A percentile compares a stretch with the other conserved stretches of the same genome.
Evolutionary conservation across 129 eudicot genomes (phyloP).

Genomic region (Rutidosis leptorrhynchoides): DNA sequence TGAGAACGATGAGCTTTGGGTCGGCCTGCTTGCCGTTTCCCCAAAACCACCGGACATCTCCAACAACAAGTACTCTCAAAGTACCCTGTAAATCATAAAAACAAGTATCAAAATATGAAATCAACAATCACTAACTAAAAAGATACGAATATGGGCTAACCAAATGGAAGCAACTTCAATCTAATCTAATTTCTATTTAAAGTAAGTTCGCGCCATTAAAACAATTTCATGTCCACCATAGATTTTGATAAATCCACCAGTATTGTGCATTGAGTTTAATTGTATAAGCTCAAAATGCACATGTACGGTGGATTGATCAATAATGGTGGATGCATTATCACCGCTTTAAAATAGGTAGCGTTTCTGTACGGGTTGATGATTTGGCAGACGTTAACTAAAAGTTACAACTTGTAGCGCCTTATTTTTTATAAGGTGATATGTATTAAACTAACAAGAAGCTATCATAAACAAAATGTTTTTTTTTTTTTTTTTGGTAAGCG

Average conservation of each 20-base stretch:
- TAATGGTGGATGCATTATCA: no score
- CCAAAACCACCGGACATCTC: constrained; percentile 62
- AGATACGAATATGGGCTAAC: neutral
- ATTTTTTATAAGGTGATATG: no score
- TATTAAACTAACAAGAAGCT: neutral
- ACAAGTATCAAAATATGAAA: constrained; percentile 14
- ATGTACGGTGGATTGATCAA: no score
- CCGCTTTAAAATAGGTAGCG: neutral
- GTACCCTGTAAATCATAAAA: constrained; percentile 28
- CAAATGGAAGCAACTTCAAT: neutral
- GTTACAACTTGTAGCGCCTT: no score
- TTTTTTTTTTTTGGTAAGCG: no score
- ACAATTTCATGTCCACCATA: no score
- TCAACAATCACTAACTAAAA: neutral
- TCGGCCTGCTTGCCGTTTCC: constrained; percentile 56
- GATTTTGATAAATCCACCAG: no score
- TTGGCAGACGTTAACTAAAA: neutral
- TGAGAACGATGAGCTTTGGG: constrained; percentile 52
- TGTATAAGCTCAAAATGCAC: no score
- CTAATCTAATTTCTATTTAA: neutral
- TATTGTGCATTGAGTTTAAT: no score
- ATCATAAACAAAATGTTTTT: no score
- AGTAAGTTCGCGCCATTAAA: no score
- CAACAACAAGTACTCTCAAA: constrained; percentile 22
- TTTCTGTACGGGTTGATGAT: neutral